These are phyloP conservation scores for Aegilops tauschii DNA, from an alignment of 176 grass and related monocot species.

Conservation along the genomic window DNA sequence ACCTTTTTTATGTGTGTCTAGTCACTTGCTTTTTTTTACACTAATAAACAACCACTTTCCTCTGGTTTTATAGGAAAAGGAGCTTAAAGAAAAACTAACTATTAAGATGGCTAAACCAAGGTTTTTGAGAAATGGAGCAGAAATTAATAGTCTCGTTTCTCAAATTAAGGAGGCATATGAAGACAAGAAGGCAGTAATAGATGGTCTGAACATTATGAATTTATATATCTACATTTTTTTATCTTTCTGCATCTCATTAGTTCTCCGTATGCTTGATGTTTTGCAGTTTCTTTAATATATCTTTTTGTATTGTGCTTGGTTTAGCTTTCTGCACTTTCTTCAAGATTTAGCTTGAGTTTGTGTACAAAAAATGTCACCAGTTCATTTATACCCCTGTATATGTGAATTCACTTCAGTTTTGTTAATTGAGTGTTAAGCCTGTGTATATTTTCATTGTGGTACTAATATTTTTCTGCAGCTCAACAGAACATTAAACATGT, in stretches of 20 bases:
- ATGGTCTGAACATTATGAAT: conserved; percentile 41
- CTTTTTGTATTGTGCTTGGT: conserved; percentile 3
- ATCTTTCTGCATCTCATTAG: conserved; percentile 5
- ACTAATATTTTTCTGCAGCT: not conserved
- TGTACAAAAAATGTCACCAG: not conserved
- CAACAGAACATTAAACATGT: not conserved
- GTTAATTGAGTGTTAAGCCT: not conserved
- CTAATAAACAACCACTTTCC: conserved; percentile 13
- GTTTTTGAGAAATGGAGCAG: conserved; percentile 41
- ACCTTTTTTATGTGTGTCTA: not conserved
- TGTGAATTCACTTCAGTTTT: not conserved
- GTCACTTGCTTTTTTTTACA: not conserved
- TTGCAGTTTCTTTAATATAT: conserved; percentile 8
- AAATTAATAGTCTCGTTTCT: conserved; percentile 58
- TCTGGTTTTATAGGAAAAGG: conserved; percentile 58
- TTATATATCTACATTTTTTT: conserved; percentile 7
- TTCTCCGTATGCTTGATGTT: conserved; percentile 5
- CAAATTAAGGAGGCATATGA: conserved; percentile 64
- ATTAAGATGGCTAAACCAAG: conserved; percentile 41
- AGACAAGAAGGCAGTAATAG: conserved; percentile 50
- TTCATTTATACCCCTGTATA: not conserved
- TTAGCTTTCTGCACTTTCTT: not conserved
- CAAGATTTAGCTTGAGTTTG: not conserved
- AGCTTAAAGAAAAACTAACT: conserved; percentile 74
- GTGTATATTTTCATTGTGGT: not conserved